Conservation (phyloP, 768 basidiomycete genomes). For the Podaxis sp. region DNA sequence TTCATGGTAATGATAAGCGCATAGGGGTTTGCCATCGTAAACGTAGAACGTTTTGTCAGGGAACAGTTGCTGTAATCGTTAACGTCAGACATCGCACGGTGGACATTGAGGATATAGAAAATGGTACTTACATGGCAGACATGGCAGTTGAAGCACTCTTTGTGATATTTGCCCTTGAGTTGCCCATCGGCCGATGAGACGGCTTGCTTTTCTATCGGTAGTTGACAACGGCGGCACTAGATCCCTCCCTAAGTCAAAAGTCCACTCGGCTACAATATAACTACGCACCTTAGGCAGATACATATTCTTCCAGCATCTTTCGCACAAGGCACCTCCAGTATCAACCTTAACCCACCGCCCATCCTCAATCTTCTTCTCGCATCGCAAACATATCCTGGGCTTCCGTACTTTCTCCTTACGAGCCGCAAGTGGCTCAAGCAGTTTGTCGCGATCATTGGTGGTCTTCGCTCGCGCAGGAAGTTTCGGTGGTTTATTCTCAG, state of each 20-base stretch:
- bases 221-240: constrained; percentile 84
- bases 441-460: constrained; percentile 28
- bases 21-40: constrained; percentile 85
- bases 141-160: constrained; percentile 87
- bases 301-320: constrained; percentile 93
- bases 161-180: constrained; percentile 94
- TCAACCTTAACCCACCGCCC: constrained; percentile 83
- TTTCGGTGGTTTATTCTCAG: constrained; percentile 50
- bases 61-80: constrained; percentile 68
- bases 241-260: background rate
- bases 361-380: constrained; percentile 69
- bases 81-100: background rate
- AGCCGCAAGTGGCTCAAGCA: constrained; percentile 20
- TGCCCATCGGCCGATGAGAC: constrained; percentile 92
- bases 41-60: constrained; percentile 93
- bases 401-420: constrained; percentile 28
- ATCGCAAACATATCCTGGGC: constrained; percentile 60
- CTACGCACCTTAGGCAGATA: constrained; percentile 83
- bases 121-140: constrained; percentile 66
- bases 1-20: constrained; percentile 92
- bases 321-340: constrained; percentile 78
- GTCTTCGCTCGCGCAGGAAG: constrained; percentile 58
- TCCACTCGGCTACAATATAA: background rate
- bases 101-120: constrained; percentile 8
- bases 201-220: constrained; percentile 88